These are phyloP conservation scores for Tetratostichococcus sp. DNA, from an alignment of 139 green algal genomes.

Conservation along the genomic window DNA sequence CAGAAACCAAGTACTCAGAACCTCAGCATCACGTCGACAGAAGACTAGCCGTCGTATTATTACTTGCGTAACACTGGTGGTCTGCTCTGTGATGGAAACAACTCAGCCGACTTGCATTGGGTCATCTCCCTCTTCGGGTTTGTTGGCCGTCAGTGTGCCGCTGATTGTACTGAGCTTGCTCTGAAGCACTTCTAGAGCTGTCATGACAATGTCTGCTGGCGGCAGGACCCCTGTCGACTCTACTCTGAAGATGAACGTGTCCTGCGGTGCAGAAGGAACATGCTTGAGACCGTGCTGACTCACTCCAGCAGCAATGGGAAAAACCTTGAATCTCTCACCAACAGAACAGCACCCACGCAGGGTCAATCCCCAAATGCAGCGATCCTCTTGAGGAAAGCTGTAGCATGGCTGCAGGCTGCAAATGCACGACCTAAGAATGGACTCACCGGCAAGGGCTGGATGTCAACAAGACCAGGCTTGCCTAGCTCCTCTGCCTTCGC, in stretches of 20 bases:
- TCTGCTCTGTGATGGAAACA: too few species aligned
- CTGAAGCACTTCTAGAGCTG: constrained; percentile 64
- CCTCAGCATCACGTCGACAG: too few species aligned
- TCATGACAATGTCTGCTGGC: constrained; percentile 61
- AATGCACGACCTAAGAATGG: not conserved
- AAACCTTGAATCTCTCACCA: too few species aligned
- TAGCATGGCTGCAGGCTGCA: too few species aligned
- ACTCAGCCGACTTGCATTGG: not conserved
- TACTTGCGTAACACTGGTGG: too few species aligned
- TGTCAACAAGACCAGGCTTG: constrained; percentile 71
- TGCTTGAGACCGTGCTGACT: not conserved
- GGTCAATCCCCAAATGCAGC: not conserved
- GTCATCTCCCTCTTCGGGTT: not conserved
- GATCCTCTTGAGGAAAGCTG: too few species aligned
- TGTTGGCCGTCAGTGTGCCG: constrained; percentile 1
- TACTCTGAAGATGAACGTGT: constrained; percentile 90
- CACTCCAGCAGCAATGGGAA: too few species aligned
- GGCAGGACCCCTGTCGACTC: constrained; percentile 77
- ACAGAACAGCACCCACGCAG: not conserved
- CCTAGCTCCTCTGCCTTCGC: constrained; percentile 79
- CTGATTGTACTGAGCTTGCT: constrained; percentile 55
- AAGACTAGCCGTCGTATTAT: too few species aligned
- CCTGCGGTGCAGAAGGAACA: constrained; percentile 26
- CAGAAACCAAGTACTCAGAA: too few species aligned
- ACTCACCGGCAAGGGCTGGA: constrained; percentile 42